Evolutionary conservation across 2,329 filamentous ascomycete species (phyloP), one percentile per base, ranked within the genome.

Genomic region (Pseudogymnoascus sp.): DNA sequence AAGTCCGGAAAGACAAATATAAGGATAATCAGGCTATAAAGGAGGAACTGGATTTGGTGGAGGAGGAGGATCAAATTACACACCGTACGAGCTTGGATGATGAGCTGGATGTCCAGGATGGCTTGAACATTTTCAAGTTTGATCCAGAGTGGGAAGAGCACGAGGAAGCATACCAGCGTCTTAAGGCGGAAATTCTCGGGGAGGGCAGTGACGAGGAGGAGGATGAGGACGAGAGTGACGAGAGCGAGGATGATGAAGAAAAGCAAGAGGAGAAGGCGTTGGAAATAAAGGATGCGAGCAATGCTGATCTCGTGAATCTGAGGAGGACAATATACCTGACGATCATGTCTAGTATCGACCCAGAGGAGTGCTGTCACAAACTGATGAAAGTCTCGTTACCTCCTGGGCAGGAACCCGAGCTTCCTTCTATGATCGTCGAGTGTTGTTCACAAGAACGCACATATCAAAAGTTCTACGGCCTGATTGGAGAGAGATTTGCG

Each of bases 41-140:
- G 75, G 93, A 97, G 73, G 95, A 99, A 74, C 79, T 99, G 64
- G 95, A 99, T 76, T 76, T 99, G 54, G 91, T 99, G 7, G 93
- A 97, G 76, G 95, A 99, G 76, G 93, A 97, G 75, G 95, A 99
- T 72, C 95, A 97, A 74, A 96, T 97, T 70, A 97, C 95, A 0
- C 95, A 99, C 77, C 84, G 86, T 63, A 81, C 91, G 60, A 87
- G 89, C 60, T 77, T 99, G 31, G 90, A 96, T 68, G 92, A 92
- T 67, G 86, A 92, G 39, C 82, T 96, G 62, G 89, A 95, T 60
- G 86, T 91, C 0, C 87, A 97, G 74, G 93, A 97, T 70, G 84
- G 86, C 0, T 80, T 97, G 62, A 99, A 99, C 72, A 88, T 99
- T 65, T 99, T 99, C 83, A 97, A 97, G 73, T 92, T 87, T 69